Conservation (phyloP, 2,329 filamentous ascomycete genomes). For the Alternaria sp. region DNA sequence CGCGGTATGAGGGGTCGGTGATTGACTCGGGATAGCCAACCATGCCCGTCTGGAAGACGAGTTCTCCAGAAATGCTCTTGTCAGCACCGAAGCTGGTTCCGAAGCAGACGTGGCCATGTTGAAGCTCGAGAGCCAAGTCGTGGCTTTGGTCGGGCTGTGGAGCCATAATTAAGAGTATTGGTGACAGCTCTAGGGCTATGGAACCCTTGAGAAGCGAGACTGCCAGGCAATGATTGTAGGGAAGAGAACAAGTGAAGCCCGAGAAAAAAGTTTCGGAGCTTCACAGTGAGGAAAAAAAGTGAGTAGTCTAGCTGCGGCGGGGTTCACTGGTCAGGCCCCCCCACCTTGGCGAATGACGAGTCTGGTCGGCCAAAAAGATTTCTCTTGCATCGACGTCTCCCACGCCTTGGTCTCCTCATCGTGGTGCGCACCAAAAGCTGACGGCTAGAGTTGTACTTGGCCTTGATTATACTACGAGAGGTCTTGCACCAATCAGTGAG, state of each 20-base stretch:
- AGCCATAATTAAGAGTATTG: constrained; percentile 43
- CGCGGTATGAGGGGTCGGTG: constrained; percentile 86
- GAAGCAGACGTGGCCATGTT: constrained; percentile 90
- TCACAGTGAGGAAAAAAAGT: constrained; percentile 18
- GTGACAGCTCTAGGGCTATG: constrained; percentile 48
- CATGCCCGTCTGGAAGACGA: constrained; percentile 99
- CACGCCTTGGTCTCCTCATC: neutral
- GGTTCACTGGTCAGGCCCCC: constrained; percentile 26
- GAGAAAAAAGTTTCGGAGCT: constrained; percentile 26
- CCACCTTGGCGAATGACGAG: constrained; percentile 19
- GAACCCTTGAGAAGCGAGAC: constrained; percentile 44
- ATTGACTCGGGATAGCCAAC: constrained; percentile 96
- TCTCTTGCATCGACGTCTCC: neutral
- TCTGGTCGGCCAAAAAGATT: constrained; percentile 6
- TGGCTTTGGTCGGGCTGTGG: constrained; percentile 55
- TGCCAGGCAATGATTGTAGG: constrained; percentile 41
- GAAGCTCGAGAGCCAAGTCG: constrained; percentile 86
- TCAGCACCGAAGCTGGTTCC: constrained; percentile 96
- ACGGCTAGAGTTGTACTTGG: neutral
- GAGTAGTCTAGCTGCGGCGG: constrained; percentile 22
- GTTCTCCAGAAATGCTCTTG: constrained; percentile 93
- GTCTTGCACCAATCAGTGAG: neutral
- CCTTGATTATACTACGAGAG: neutral
- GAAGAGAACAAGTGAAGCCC: constrained; percentile 29
- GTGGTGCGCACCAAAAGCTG: neutral